Base-by-base conservation (phyloP, 495 filamentous ascomycete species). In the Penicillium lividum region DNA sequence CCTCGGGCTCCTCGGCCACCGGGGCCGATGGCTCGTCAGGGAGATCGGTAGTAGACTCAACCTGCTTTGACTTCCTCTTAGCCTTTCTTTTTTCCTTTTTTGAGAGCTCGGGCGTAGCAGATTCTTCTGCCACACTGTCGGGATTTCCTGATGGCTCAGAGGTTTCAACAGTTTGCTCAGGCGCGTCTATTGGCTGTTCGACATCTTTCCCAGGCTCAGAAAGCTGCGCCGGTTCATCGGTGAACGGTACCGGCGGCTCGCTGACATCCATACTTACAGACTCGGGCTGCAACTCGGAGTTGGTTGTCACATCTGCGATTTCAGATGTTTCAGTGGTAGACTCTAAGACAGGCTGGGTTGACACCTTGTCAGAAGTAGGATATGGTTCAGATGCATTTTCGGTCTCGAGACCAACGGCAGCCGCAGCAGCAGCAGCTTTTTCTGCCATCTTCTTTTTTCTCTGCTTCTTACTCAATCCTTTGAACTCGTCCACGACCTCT, bases 31-130 rank as follows among this genome's bases (percentile, higher is more conserved):
- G 50, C 8, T 57, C 53, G 16, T 18, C 11, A 18, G 38, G 13
- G 10, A 25, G 15, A 30, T 36, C 46, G 5, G 3, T 7, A 58
- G 57, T 9, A 28, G 33, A 15, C 27, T 65, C 22, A 22, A 22
- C 55, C 47, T 62, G 29, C 36, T 67, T 62, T 11, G 53, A 60
- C 31, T 73, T 64, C 40, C 77, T 71, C 66, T 76, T 76, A 28
- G 67, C 65, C 51, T 78, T 80, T 51, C 62, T 74, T 59, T 74
- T 78, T 47, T 78, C 73, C 48, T 73, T 76, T 62, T 77, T 76
- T 4, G 74, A 73, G 22, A 70, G 49, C 46, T 75, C 73, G 8
- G 68, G 68, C 13, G 58, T 57, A n/a, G 63, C 10, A 53, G 9
- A 7, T 61, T 46, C 13, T 7, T 60, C 42, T 16, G 36, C 44